These are phyloP conservation scores for Trichocomaceae sp. DNA, from an alignment of 2,329 filamentous ascomycete genomes.

Conservation along the genomic window DNA sequence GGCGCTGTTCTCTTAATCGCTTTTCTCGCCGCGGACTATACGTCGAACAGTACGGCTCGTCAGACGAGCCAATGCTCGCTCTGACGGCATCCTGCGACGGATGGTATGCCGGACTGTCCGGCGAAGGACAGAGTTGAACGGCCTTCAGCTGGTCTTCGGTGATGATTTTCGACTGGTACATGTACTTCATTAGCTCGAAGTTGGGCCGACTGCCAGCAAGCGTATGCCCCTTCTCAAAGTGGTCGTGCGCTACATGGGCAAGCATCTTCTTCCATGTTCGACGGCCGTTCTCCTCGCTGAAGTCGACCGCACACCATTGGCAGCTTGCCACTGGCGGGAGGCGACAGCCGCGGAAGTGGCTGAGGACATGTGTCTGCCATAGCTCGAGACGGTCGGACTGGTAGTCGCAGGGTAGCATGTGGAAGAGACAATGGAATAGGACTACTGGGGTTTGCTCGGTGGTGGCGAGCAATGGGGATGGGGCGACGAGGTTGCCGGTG, in stretches of 20 bases:
- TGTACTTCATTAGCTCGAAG: conserved; percentile 41
- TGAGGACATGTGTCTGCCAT: conserved; percentile 41
- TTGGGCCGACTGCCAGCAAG: conserved; percentile 36
- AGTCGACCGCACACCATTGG: conserved; percentile 33
- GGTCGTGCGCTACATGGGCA: conserved; percentile 35
- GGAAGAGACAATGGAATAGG: conserved; percentile 39
- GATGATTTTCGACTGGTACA: conserved; percentile 38
- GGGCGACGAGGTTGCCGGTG: conserved; percentile 24
- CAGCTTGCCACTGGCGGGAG: conserved; percentile 38
- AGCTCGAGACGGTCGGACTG: conserved; percentile 32
- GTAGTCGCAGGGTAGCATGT: conserved; percentile 38
- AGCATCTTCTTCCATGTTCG: conserved; percentile 39
- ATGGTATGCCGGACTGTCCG: conserved; percentile 32
- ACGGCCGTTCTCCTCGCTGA: conserved; percentile 9
- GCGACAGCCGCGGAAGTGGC: conserved; percentile 38
- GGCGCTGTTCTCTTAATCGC: conserved; percentile 30
- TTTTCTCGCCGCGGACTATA: conserved; percentile 36
- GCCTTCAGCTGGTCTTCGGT: conserved; percentile 39
- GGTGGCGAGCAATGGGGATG: background rate
- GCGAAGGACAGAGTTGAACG: conserved; percentile 35
- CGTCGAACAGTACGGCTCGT: conserved; percentile 35
- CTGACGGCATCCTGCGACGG: conserved; percentile 31
- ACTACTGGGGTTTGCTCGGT: conserved; percentile 5
- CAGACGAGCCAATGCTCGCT: conserved; percentile 32
- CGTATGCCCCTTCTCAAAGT: conserved; percentile 37